These are phyloP conservation scores for Apiospora koreana DNA, from an alignment of 2,329 filamentous ascomycete species.

Conservation along the genomic window DNA sequence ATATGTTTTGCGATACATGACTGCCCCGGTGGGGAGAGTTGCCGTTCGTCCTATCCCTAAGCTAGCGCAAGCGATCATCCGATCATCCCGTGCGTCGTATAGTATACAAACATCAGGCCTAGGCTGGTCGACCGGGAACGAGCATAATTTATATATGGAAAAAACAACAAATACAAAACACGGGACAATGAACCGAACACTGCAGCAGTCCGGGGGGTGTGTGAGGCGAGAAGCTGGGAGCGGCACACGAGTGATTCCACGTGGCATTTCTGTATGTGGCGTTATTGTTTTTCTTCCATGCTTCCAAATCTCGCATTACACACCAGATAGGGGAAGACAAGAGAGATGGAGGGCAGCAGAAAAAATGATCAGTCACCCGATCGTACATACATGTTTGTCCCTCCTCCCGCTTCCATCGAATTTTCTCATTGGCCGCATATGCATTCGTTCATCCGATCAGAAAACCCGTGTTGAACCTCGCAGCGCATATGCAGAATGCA, in stretches of 20 bases:
- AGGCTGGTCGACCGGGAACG: not conserved
- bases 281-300: not conserved
- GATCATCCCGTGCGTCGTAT: not conserved
- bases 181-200: not conserved
- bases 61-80: not conserved
- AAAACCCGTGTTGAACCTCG: not conserved
- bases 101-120: not conserved
- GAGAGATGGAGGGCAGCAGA: not conserved
- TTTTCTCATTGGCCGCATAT: not conserved
- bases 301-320: not conserved
- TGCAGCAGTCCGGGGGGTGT: not conserved
- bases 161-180: not conserved
- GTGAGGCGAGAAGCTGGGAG: not conserved
- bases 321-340: not conserved
- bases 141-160: not conserved
- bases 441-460: not conserved
- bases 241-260: not conserved
- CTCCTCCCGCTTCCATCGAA: not conserved
- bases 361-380: slow-evolving; percentile 3
- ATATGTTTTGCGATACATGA: not conserved
- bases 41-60: not conserved
- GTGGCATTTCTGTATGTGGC: not conserved
- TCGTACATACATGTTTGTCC: not conserved
- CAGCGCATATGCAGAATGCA: slow-evolving; percentile 1
- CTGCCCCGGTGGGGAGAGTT: not conserved